phyloP scores from a whole-genome alignment of 495 filamentous ascomycete genomes.

The Pseudotulostoma volvatum region DNA sequence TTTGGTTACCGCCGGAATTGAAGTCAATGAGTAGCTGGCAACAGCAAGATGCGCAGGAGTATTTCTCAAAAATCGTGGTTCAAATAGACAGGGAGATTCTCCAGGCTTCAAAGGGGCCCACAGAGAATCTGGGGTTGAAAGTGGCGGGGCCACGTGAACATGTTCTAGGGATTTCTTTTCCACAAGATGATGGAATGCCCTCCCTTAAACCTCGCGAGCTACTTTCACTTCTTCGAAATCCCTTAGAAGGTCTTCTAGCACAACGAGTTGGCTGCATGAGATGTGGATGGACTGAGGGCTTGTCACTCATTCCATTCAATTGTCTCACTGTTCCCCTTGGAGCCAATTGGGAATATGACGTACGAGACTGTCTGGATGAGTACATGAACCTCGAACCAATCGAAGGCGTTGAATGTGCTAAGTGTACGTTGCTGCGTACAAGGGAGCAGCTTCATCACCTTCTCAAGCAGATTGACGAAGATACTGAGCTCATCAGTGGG shows the following conservation, averaged over 20 bases:
- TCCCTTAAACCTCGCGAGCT: slow-evolving; percentile 1
- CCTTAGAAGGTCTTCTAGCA: slow-evolving; percentile 74
- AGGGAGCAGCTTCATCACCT: slow-evolving; percentile 33
- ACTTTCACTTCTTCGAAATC: slow-evolving; percentile 31
- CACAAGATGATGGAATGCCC: slow-evolving; percentile 2
- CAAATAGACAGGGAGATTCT: slow-evolving; percentile 66
- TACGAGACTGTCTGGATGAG: slow-evolving; percentile 66
- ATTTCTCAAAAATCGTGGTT: slow-evolving; percentile 78
- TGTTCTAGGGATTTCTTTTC: slow-evolving; percentile 14
- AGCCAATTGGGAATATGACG: slow-evolving; percentile 34
- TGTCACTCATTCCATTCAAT: slow-evolving; percentile 83
- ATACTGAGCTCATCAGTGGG: slow-evolving; percentile 8
- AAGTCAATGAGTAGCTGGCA: slow-evolving; percentile 86
- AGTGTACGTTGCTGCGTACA: slow-evolving; percentile 60
- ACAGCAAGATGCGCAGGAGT: slow-evolving; percentile 98
- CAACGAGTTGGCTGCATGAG: slow-evolving; percentile 77
- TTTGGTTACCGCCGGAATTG: slow-evolving; percentile 63
- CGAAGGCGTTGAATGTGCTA: slow-evolving; percentile 75
- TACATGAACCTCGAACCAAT: slow-evolving; percentile 76
- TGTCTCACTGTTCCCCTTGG: slow-evolving; percentile 76
- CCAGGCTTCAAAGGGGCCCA: slow-evolving; percentile 28
- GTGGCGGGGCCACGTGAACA: slow-evolving; percentile 23
- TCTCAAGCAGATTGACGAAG: slow-evolving; percentile 19
- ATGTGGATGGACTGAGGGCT: slow-evolving; percentile 74
- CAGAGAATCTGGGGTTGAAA: slow-evolving; percentile 28